Percentiles rank a stretch among this genome's conserved stretches.
Conservation (phyloP, 768 basidiomycete species). For the Suillus placidus region DNA sequence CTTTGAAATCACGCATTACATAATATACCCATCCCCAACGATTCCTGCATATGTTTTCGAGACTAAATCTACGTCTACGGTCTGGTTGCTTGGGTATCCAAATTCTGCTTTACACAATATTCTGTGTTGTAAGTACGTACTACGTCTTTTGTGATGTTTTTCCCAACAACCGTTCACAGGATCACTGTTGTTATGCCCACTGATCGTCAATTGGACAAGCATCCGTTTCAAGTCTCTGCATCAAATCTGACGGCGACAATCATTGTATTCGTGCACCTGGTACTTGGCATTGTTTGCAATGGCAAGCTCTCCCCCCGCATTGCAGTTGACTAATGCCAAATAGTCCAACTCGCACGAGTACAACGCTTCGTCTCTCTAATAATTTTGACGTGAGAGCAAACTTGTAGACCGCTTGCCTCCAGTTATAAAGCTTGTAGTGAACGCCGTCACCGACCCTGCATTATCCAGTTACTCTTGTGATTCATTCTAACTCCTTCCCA, state of each 20-base stretch:
- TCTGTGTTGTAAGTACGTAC: not conserved
- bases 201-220: not conserved
- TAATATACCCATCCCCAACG: too few relatives aligned
- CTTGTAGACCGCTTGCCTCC: not conserved
- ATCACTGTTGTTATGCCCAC: constrained; percentile 1
- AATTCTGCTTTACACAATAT: not conserved
- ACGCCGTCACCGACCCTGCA: not conserved
- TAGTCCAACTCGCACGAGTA: not conserved
- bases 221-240: not conserved
- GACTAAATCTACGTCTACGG: too few relatives aligned
- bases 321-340: not conserved
- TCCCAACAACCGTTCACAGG: not conserved
- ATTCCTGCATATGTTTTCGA: not conserved
- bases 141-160: not conserved
- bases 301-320: not conserved
- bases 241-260: not conserved
- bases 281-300: not conserved
- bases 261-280: not conserved
- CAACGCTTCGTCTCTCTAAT: too few relatives aligned
- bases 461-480: not conserved
- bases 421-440: not conserved
- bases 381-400: constrained; percentile 1
- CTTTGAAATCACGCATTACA: not conserved
- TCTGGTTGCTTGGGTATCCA: not conserved
- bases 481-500: not conserved